Conservation (phyloP, 2,329 filamentous ascomycete genomes). For the Helotiales sp. region DNA sequence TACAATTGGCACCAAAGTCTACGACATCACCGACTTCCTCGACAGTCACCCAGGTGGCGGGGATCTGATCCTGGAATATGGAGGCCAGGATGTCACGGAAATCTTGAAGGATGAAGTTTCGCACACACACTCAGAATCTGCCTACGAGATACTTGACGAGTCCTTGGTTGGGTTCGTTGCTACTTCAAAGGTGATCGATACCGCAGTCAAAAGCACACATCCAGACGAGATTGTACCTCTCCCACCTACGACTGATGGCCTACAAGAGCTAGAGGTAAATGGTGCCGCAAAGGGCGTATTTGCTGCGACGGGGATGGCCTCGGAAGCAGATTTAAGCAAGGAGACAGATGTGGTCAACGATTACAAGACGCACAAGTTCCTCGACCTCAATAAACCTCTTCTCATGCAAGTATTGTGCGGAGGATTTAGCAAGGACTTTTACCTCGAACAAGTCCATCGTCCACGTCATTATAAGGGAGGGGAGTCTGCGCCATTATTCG, state of each 20-base stretch:
- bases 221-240: conserved; percentile 50
- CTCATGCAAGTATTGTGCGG: conserved; percentile 86
- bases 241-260: conserved; percentile 48
- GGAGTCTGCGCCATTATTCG: conserved; percentile 88
- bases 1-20: conserved; percentile 85
- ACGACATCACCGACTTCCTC: conserved; percentile 90
- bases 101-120: conserved; percentile 83
- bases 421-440: conserved; percentile 92
- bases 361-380: conserved; percentile 89
- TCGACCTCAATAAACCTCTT: conserved; percentile 83
- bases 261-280: conserved; percentile 44
- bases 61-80: conserved; percentile 87
- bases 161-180: conserved; percentile 79
- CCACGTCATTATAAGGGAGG: conserved; percentile 95
- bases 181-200: conserved; percentile 45
- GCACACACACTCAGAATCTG: conserved; percentile 84
- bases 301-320: conserved; percentile 79
- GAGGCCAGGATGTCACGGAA: conserved; percentile 77
- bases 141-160: conserved; percentile 95
- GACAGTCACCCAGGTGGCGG: conserved; percentile 88
- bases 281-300: conserved; percentile 45
- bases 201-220: conserved; percentile 38
- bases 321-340: conserved; percentile 79
- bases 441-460: conserved; percentile 92
- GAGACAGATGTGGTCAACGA: conserved; percentile 78